phyloP scores from a whole-genome alignment of 2,329 filamentous ascomycete genomes.

The Aspergillus texensis region DNA sequence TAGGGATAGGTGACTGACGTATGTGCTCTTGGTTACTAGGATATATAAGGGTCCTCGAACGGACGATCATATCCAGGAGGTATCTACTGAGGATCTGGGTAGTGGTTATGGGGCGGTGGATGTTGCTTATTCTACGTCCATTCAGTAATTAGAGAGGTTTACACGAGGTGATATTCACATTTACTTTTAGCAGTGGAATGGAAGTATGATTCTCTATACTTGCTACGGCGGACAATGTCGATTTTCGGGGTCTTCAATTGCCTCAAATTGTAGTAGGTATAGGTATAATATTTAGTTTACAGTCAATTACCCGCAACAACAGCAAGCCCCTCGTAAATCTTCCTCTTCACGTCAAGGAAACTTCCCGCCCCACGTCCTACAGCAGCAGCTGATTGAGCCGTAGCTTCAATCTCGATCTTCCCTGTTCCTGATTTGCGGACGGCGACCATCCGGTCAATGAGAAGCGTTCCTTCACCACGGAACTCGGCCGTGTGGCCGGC shows the following conservation, averaged over 20 bases:
- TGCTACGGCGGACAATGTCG: background rate
- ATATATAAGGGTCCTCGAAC: constrained; percentile 63
- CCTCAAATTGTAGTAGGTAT: background rate
- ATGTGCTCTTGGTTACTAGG: constrained; percentile 33
- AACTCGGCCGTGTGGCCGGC: constrained; percentile 89
- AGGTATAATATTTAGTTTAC: constrained; percentile 7
- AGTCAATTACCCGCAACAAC: constrained; percentile 76
- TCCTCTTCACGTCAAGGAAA: constrained; percentile 84
- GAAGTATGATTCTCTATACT: too few relatives aligned
- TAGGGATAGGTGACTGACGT: constrained; percentile 7
- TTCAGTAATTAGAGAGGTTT: background rate
- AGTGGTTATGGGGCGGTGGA: constrained; percentile 22
- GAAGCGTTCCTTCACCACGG: constrained; percentile 84
- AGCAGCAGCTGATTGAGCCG: constrained; percentile 56
- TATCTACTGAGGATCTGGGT: constrained; percentile 35
- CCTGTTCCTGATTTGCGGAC: constrained; percentile 88
- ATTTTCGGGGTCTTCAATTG: background rate
- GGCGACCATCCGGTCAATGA: constrained; percentile 85
- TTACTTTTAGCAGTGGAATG: background rate
- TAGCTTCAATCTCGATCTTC: constrained; percentile 82
- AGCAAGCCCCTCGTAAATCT: constrained; percentile 91
- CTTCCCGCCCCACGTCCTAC: constrained; percentile 61
- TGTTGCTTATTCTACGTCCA: background rate
- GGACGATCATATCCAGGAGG: constrained; percentile 49
- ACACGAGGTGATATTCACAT: background rate